Evolutionary conservation across 73 alveolate species (phyloP), one percentile per base, ranked within the genome.

Genomic region (Paraurostyla sp.): DNA sequence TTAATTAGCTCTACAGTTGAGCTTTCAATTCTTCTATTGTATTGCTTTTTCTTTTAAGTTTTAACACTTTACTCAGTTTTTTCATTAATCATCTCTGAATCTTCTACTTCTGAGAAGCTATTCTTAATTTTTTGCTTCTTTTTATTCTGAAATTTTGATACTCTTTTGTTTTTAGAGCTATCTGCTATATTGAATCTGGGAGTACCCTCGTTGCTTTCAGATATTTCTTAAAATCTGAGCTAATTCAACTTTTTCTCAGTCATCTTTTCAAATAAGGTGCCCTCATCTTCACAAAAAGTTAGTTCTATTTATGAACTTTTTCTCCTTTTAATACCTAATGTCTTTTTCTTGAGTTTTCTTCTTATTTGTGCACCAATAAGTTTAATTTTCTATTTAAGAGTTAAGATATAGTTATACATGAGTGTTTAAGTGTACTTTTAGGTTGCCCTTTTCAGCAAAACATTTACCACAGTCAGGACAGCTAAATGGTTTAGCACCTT

Each of bases 371-470:
- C 18, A 7, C 15, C 32, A 30, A 13, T 30, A 11, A 16, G 3
- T 9, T 60, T 60, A 29, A 9, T 30, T 20, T 16, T 60, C 7
- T 60, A 29, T 6, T 9, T 23, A 13, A 16, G 50, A 9, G 32
- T 60, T 60, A 6, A 23, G 52, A 16, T 2, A 29, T 29, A 9
- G 50, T 3, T 60, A 60, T 69, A 69, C 87, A 85, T 95, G 98
- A n/a, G 96, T 93, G 59, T 96, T 95, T 71, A 93, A 52, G 75
- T 96, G 99, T 0, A 96, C 93, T 75, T 88, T 96, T 57, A 90
- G 78, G 65, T 96, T 96, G 51, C 95, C 94, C 76, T 69, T 88
- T 63, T 92, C 93, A 56, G 98, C 76, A 43, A 92, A 92, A 32
- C 91, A 57, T 51, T 92, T 92, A 0, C 75, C 88, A 30, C 97